Conservation (phyloP, 805 yeast species). For the Allodekkera sacchari region DNA sequence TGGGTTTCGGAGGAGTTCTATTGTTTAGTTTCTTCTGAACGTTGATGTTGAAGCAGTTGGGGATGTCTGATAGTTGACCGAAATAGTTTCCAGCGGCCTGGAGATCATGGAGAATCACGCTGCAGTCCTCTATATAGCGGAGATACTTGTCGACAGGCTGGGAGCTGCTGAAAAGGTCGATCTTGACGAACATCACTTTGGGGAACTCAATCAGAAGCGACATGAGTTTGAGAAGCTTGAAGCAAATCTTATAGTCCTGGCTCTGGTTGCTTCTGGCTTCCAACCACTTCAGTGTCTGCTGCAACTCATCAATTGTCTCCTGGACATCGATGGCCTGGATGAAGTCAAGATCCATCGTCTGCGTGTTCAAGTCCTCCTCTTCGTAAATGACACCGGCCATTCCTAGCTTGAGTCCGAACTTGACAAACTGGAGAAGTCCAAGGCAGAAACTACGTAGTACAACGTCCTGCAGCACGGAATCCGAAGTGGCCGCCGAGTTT, state of each 20-base stretch:
- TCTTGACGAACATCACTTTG: slow-evolving; percentile 1
- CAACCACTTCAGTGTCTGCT: slow-evolving; percentile 28
- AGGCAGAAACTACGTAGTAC: slow-evolving; percentile 43
- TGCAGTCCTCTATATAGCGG: neutral
- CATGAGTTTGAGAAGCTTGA: neutral
- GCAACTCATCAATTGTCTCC: slow-evolving; percentile 21
- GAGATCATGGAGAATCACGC: too few species aligned
- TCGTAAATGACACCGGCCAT: slow-evolving; percentile 55
- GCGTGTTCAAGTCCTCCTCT: slow-evolving; percentile 68
- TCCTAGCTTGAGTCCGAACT: slow-evolving; percentile 37
- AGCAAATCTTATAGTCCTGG: neutral
- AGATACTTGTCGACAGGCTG: too few species aligned
- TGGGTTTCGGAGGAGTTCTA: slow-evolving; percentile 35
- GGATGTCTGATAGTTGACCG: too few species aligned
- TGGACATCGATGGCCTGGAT: slow-evolving; percentile 5
- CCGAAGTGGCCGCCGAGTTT: neutral
- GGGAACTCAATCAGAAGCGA: slow-evolving; percentile 2
- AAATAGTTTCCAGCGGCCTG: neutral
- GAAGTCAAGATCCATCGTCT: slow-evolving; percentile 45
- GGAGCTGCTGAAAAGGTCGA: too few species aligned
- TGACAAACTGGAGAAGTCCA: slow-evolving; percentile 48
- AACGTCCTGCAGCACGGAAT: slow-evolving; percentile 34
- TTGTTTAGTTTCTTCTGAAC: slow-evolving; percentile 41
- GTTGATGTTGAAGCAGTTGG: slow-evolving; percentile 36
- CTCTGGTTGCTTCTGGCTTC: neutral